Percentiles rank a stretch among this genome's conserved stretches.
Conservation (phyloP, 2,329 filamentous ascomycete genomes). For the Coleophoma eucalyptorum region DNA sequence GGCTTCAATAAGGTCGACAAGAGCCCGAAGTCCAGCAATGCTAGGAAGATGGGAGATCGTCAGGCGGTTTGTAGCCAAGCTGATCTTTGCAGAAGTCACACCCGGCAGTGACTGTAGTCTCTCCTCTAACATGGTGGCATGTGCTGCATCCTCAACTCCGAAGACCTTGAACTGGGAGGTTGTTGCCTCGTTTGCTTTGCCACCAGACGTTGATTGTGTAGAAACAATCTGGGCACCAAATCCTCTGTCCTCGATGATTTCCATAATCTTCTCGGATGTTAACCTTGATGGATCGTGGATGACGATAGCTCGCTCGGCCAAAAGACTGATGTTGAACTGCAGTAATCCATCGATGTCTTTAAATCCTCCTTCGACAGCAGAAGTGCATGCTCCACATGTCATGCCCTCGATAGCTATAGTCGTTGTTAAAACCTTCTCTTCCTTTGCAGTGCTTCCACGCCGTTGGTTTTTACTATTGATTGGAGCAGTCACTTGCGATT, state of each 20-base stretch:
- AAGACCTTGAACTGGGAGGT: conserved; percentile 80
- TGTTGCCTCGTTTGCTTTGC: conserved; percentile 51
- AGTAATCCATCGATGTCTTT: conserved; percentile 70
- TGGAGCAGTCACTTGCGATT: conserved; percentile 53
- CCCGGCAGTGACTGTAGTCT: conserved; percentile 63
- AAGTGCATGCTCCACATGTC: conserved; percentile 96
- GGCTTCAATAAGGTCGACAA: conserved; percentile 81
- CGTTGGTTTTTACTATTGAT: conserved; percentile 24
- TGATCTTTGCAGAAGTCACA: conserved; percentile 70
- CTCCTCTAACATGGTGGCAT: conserved; percentile 70
- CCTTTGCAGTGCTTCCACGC: conserved; percentile 18
- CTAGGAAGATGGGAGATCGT: conserved; percentile 69
- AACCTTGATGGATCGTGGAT: conserved; percentile 75
- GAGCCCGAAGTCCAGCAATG: conserved; percentile 71
- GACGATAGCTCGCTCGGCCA: conserved; percentile 88
- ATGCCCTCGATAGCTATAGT: conserved; percentile 92
- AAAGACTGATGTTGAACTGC: conserved; percentile 90
- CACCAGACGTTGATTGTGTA: conserved; percentile 57
- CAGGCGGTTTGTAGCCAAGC: conserved; percentile 69
- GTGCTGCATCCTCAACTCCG: conserved; percentile 67
- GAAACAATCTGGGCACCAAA: conserved; percentile 85
- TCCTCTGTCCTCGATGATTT: conserved; percentile 83
- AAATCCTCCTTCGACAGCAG: conserved; percentile 83
- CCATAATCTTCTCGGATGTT: conserved; percentile 67
- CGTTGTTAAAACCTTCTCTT: conserved; percentile 57